Evolutionary conservation across 129 eudicot species (phyloP).

Genomic region (Arctium minus): DNA sequence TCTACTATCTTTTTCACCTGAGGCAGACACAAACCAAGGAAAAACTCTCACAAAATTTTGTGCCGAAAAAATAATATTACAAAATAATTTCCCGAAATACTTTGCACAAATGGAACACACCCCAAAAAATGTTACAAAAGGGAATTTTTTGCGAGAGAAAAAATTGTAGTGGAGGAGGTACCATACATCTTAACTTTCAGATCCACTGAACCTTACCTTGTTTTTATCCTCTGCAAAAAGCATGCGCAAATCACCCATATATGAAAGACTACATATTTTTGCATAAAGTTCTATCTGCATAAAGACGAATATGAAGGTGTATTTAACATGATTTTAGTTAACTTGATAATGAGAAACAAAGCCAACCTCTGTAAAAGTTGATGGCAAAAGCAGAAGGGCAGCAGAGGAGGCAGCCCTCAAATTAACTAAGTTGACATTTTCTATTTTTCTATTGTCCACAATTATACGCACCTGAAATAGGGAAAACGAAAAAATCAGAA

Average conservation of each 20-base stretch:
- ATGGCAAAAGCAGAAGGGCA: constrained; percentile 89
- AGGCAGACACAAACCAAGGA: constrained; percentile 1
- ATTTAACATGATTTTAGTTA: neutral
- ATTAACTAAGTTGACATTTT: constrained; percentile 55
- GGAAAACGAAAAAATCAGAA: neutral
- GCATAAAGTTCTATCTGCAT: constrained; percentile 81
- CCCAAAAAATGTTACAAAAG: too few species aligned
- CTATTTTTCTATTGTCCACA: constrained; percentile 56
- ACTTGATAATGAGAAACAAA: constrained; percentile 16
- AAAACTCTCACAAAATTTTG: neutral
- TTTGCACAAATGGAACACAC: too few species aligned
- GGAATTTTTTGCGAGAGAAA: too few species aligned
- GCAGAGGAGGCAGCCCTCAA: constrained; percentile 87
- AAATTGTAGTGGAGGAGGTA: too few species aligned
- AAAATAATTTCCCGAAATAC: too few species aligned
- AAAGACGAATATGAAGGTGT: neutral
- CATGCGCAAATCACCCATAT: constrained; percentile 93
- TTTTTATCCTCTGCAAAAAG: constrained; percentile 89
- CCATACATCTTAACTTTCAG: too few species aligned
- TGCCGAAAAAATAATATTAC: too few species aligned
- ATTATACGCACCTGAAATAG: constrained; percentile 49
- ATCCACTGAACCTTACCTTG: constrained; percentile 45
- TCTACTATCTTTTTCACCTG: constrained; percentile 89
- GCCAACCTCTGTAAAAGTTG: constrained; percentile 75
- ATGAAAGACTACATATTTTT: constrained; percentile 84